Percentiles rank a stretch among this genome's conserved stretches.
These are phyloP conservation scores for Marasmius oreades DNA, from an alignment of 1,284 basidiomycete species.

Conservation along the genomic window DNA sequence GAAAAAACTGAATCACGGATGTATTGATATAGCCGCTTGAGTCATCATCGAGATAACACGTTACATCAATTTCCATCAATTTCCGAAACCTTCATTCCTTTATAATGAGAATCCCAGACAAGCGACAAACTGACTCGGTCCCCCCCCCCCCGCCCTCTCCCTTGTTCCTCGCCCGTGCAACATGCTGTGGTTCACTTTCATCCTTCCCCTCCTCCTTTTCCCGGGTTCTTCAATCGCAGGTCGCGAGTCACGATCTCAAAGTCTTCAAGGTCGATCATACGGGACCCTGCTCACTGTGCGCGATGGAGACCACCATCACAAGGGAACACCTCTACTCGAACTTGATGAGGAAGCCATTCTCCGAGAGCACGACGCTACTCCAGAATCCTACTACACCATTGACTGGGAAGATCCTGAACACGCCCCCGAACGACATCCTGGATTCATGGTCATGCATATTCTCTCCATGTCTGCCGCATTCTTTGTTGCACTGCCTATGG, in stretches of 20 bases:
- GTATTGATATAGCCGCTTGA: background rate
- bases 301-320: conserved; percentile 41
- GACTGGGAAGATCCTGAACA: conserved; percentile 58
- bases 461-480: conserved; percentile 71
- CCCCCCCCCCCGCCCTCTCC: background rate
- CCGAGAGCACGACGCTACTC: conserved; percentile 60
- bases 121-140: background rate
- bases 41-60: background rate
- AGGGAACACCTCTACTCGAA: conserved; percentile 47
- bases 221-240: conserved; percentile 23
- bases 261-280: background rate
- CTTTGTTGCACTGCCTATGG: conserved; percentile 70
- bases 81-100: background rate
- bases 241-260: background rate
- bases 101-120: background rate
- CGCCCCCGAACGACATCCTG: conserved; percentile 48
- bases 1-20: too few relatives aligned
- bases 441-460: conserved; percentile 64
- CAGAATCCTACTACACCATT: conserved; percentile 75
- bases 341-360: conserved; percentile 75
- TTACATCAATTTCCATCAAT: background rate
- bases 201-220: conserved; percentile 28
- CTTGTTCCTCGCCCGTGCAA: conserved; percentile 20
- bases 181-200: conserved; percentile 25
- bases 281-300: conserved; percentile 14